Evolutionary conservation across 192 early-diverging fungal species (phyloP), one percentile per base, ranked within the genome.

Genomic region (Podila epicladia): DNA sequence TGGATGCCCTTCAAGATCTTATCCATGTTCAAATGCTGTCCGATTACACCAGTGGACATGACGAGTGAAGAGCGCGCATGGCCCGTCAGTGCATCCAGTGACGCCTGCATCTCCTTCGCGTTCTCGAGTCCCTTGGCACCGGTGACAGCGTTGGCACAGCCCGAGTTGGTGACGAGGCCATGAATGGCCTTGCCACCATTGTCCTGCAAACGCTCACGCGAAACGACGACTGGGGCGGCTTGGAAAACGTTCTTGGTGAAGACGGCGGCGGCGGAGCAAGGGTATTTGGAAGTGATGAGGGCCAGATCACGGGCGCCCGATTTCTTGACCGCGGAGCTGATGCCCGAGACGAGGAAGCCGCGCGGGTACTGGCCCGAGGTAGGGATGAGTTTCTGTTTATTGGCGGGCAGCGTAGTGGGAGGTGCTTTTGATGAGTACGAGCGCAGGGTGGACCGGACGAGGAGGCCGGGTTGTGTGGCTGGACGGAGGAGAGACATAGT

Each of bases 1-100:
- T 75, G 64, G 38, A 95, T 88, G 2, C 97, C 97, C 29, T 84
- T 62, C 49, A 85, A 67, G 58, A 99, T 93, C 82, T 93, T 95
- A 48, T 93, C 92, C 69, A 99, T 92, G 13, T 92, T 89, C 53
- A 99, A 79, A 31, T 87, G 89, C 74, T 97, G 95, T 5, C 97
- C 97, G 74, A 99, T 99, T 17, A 99, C 97, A 22, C 97, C 97
- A 3, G 97, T 99, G 3, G 97, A 98, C 95, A 99, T 97, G 33
- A 96, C 93, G 49, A 98, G 70, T 11, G 89, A 82, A 20, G 77
- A 80, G 11, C 65, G 35, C n/a, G 69, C 33, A 24, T 75, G 71
- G 15, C 82, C 84, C n/a, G 89, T 86, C 24, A 90, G 74, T 28
- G 65, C 55, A 67, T 92, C 91, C 17, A 92, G 85, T 1, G 87